Percentiles rank a stretch among this genome's conserved stretches.
phyloP scores from a whole-genome alignment of 2,329 filamentous ascomycete genomes.

The Paecilomyces sp. region DNA sequence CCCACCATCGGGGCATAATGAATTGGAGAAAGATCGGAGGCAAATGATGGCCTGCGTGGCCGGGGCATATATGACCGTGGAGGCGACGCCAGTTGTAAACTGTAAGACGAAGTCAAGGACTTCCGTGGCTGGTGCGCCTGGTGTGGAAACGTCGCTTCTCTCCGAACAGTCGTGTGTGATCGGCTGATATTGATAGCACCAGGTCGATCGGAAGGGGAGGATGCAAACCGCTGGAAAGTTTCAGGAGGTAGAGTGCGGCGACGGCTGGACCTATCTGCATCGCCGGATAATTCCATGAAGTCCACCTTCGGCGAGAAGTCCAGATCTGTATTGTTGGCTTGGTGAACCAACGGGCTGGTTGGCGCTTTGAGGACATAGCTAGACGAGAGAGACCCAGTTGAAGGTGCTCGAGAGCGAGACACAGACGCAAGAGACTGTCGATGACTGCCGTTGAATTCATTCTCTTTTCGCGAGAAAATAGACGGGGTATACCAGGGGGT shows the following conservation, averaged over 20 bases:
- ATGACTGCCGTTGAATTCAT: conserved; percentile 10
- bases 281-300: conserved; percentile 42
- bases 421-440: conserved; percentile 8
- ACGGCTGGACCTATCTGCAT: conserved; percentile 46
- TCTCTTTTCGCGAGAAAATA: conserved; percentile 14
- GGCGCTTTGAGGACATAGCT: conserved; percentile 81
- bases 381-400: conserved; percentile 63
- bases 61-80: conserved; percentile 29
- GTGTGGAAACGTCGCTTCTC: conserved; percentile 58
- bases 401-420: conserved; percentile 46
- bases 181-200: conserved; percentile 36
- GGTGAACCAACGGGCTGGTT: conserved; percentile 86
- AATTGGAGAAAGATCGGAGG: conserved; percentile 66
- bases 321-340: conserved; percentile 73
- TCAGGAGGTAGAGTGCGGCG: conserved; percentile 67
- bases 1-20: conserved; percentile 95
- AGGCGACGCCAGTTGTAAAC: conserved; percentile 41
- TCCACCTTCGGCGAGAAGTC: conserved; percentile 54
- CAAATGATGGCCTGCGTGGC: conserved; percentile 61
- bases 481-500: conserved; percentile 47
- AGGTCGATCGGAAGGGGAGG: conserved; percentile 29
- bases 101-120: conserved; percentile 59
- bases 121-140: conserved; percentile 73
- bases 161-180: conserved; percentile 42
- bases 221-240: conserved; percentile 45